Conservation (phyloP, 2,329 filamentous ascomycete species). For the Fusarium sp. region DNA sequence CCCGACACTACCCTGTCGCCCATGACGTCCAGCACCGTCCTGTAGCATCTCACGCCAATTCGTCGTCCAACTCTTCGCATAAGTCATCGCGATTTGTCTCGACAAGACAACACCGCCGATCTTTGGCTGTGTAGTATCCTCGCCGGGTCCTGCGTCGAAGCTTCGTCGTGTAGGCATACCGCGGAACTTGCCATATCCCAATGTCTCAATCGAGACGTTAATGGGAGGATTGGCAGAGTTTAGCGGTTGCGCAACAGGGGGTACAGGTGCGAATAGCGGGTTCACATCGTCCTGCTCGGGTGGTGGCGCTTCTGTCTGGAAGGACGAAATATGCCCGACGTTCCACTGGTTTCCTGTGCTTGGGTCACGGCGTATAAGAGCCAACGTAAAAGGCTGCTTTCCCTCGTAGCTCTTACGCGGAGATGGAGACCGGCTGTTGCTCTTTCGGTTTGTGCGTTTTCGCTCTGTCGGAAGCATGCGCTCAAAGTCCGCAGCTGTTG, state of each 20-base stretch:
- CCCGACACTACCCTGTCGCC: constrained; percentile 46
- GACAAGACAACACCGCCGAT: constrained; percentile 55
- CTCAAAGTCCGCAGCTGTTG: constrained; percentile 20
- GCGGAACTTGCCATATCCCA: constrained; percentile 68
- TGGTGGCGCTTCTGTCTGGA: constrained; percentile 56
- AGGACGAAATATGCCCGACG: constrained; percentile 72
- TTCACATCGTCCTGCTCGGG: constrained; percentile 39
- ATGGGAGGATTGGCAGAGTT: constrained; percentile 55
- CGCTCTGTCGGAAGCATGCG: constrained; percentile 16
- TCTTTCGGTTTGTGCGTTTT: not conserved
- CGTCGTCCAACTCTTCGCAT: constrained; percentile 61
- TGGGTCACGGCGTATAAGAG: constrained; percentile 79
- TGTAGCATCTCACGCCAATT: constrained; percentile 57
- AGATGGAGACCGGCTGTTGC: constrained; percentile 50
- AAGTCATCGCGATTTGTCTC: constrained; percentile 68
- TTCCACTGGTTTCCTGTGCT: constrained; percentile 79
- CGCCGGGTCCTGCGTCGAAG: constrained; percentile 47
- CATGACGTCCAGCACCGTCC: constrained; percentile 42
- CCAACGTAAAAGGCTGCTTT: constrained; percentile 63
- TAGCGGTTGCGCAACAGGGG: constrained; percentile 33
- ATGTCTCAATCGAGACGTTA: constrained; percentile 63
- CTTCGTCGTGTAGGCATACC: constrained; percentile 57
- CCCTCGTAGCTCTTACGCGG: constrained; percentile 50
- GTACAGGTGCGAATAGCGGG: constrained; percentile 40
- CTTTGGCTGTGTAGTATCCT: constrained; percentile 21